Conservation (phyloP, 768 basidiomycete species). For the Psilocybe cyanescens region DNA sequence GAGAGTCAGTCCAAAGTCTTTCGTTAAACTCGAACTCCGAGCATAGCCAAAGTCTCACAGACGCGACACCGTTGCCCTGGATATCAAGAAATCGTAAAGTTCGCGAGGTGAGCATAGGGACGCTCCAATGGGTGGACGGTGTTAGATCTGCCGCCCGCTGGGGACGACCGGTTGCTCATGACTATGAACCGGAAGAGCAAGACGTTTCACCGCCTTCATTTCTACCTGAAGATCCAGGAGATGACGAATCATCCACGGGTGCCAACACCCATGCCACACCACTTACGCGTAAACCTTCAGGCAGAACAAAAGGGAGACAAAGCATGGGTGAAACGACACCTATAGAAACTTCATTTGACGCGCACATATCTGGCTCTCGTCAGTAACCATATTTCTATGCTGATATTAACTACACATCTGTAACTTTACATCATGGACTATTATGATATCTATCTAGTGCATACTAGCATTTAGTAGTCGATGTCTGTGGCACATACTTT, state of each 20-base stretch:
- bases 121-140: slow-evolving; percentile 76
- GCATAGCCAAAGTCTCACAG: slow-evolving; percentile 41
- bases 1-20: slow-evolving; percentile 21
- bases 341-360: slow-evolving; percentile 32
- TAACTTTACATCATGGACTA: slow-evolving; percentile 3
- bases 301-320: slow-evolving; percentile 54
- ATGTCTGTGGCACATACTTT: background rate
- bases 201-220: slow-evolving; percentile 28
- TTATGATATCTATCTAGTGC: background rate
- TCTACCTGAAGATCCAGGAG: slow-evolving; percentile 33
- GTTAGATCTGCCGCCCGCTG: slow-evolving; percentile 63
- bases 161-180: slow-evolving; percentile 46
- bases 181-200: slow-evolving; percentile 44
- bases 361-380: slow-evolving; percentile 9
- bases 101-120: slow-evolving; percentile 61
- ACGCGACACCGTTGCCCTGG: slow-evolving; percentile 56
- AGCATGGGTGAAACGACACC: slow-evolving; percentile 50
- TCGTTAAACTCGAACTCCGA: slow-evolving; percentile 23
- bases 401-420: slow-evolving; percentile 11
- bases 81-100: slow-evolving; percentile 59
- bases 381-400: slow-evolving; percentile 10
- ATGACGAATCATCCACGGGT: slow-evolving; percentile 36
- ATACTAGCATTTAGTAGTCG: background rate
- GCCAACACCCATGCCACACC: slow-evolving; percentile 55
- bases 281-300: slow-evolving; percentile 69